Conservation (phyloP, 805 yeast genomes). For the Sugiyamaella valdiviana region DNA sequence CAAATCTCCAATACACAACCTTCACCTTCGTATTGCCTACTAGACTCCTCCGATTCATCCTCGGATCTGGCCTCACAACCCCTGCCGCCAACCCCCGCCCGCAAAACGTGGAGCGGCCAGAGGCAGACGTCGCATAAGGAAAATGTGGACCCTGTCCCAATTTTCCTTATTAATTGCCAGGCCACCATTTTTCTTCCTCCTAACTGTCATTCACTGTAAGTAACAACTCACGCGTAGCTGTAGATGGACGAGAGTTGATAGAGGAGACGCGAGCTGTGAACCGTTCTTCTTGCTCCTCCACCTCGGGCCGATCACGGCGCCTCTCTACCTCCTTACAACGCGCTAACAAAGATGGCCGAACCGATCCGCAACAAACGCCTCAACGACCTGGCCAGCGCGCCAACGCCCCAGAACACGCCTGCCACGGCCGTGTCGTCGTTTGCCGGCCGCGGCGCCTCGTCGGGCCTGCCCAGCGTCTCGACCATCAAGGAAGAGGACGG, state of each 20-base stretch:
- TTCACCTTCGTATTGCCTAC: no score
- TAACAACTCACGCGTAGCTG: no score
- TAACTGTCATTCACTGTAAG: not conserved
- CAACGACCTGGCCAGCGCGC: slow-evolving; percentile 82
- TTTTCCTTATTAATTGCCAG: not conserved
- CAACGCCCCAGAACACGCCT: slow-evolving; percentile 98
- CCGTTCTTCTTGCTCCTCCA: no score
- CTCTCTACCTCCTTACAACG: no score
- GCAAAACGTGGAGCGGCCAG: not conserved
- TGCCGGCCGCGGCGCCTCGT: slow-evolving; percentile 37
- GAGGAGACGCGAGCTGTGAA: not conserved
- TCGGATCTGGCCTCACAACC: no score
- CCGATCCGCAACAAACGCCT: slow-evolving; percentile 69
- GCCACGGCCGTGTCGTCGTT: slow-evolving; percentile 75
- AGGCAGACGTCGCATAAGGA: no score
- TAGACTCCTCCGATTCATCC: no score
- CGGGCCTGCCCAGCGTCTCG: slow-evolving; percentile 41
- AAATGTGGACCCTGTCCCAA: not conserved
- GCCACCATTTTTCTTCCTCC: not conserved
- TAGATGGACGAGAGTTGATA: no score
- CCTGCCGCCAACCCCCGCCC: not conserved
- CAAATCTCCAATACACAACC: no score
- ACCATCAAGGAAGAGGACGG: slow-evolving; percentile 69
- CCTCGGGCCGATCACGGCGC: no score
- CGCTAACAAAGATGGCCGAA: no score